phyloP scores from a whole-genome alignment of 1,284 basidiomycete species.

The Bondarzewia mesenterica region DNA sequence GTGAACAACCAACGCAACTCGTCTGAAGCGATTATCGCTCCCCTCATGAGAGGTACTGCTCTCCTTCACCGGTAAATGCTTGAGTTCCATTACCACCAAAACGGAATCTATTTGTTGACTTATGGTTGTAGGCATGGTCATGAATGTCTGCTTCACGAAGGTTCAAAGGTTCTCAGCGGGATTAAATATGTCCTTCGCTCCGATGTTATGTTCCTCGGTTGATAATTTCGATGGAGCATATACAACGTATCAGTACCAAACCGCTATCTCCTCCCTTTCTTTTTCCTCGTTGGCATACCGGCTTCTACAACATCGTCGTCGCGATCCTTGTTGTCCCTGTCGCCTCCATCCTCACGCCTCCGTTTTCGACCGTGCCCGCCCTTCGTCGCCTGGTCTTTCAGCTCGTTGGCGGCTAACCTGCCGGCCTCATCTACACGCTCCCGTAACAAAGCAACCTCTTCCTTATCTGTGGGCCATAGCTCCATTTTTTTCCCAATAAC shows the following conservation, averaged over 20 bases:
- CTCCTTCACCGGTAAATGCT: slow-evolving; percentile 59
- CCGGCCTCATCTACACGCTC: slow-evolving; percentile 90
- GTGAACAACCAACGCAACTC: slow-evolving; percentile 42
- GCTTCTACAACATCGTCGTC: slow-evolving; percentile 85
- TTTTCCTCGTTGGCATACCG: slow-evolving; percentile 55
- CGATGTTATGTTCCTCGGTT: slow-evolving; percentile 63
- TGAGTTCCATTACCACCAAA: neutral
- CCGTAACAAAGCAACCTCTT: slow-evolving; percentile 82
- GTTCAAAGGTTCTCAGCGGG: slow-evolving; percentile 56
- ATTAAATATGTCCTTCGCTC: slow-evolving; percentile 73
- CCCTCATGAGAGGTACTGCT: slow-evolving; percentile 58
- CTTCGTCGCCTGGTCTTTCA: slow-evolving; percentile 57
- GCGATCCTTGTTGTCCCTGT: slow-evolving; percentile 68
- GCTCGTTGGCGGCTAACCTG: slow-evolving; percentile 75
- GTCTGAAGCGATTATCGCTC: slow-evolving; percentile 46
- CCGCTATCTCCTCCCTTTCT: slow-evolving; percentile 21
- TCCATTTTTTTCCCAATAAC: slow-evolving; percentile 93
- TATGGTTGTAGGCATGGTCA: slow-evolving; percentile 62
- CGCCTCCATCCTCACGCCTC: slow-evolving; percentile 37
- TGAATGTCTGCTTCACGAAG: slow-evolving; percentile 75
- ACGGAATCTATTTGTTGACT: neutral
- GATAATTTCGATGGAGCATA: slow-evolving; percentile 5
- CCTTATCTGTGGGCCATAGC: slow-evolving; percentile 84
- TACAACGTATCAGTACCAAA: neutral
- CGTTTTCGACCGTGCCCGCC: slow-evolving; percentile 49